A percentile compares a stretch with the other conserved stretches of the same genome.
These are phyloP conservation scores for Suillus clintonianus DNA, from an alignment of 768 basidiomycete genomes.

Conservation along the genomic window DNA sequence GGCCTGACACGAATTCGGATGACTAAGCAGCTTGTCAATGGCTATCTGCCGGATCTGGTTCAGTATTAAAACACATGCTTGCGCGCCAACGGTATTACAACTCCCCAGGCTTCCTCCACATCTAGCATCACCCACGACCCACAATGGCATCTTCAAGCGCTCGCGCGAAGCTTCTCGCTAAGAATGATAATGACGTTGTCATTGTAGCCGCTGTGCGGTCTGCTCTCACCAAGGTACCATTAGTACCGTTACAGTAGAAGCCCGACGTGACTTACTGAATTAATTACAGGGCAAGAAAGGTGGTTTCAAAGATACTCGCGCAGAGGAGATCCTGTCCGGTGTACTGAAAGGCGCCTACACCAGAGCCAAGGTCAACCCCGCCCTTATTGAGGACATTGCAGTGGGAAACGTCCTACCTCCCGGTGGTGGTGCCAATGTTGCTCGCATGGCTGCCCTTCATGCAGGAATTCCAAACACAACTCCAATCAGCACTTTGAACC, in stretches of 20 bases:
- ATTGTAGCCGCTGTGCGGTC: constrained; percentile 88
- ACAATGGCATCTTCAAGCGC: constrained; percentile 28
- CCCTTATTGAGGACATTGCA: constrained; percentile 79
- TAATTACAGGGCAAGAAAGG: constrained; percentile 71
- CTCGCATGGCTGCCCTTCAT: constrained; percentile 85
- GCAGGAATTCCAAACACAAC: constrained; percentile 82
- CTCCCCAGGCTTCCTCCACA: neutral
- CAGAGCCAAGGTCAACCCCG: constrained; percentile 70
- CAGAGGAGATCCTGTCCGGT: constrained; percentile 78
- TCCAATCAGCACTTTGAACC: constrained; percentile 80
- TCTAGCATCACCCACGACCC: neutral
- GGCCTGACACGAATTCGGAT: neutral
- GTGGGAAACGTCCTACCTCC: constrained; percentile 91
- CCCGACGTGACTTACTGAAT: constrained; percentile 1
- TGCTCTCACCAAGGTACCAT: constrained; percentile 83
- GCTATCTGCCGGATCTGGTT: too few species aligned
- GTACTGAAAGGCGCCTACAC: constrained; percentile 76
- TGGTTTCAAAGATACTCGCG: constrained; percentile 87
- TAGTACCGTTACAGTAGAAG: constrained; percentile 17
- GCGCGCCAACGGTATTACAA: neutral
- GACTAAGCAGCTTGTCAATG: too few species aligned
- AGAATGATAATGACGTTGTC: constrained; percentile 86
- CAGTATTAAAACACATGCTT: neutral
- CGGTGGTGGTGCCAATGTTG: constrained; percentile 77
- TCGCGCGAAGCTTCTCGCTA: constrained; percentile 64